Conservation (phyloP, 2,329 filamentous ascomycete species). For the Penicillium sp. region DNA sequence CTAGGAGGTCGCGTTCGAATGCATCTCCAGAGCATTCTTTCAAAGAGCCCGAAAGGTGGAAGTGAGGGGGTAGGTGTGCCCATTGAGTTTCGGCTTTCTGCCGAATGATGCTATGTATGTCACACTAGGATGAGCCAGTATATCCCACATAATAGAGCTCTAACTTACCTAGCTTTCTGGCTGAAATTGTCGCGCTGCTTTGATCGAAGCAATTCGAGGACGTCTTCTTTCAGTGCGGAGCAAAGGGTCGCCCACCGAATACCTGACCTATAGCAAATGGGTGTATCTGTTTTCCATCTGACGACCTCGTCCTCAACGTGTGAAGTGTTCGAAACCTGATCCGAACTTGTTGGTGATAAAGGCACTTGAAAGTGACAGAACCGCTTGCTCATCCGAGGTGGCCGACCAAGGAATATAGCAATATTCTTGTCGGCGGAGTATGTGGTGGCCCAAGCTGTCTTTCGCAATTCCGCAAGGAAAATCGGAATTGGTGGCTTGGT, state of each 20-base stretch:
- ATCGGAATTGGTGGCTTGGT: constrained; percentile 20
- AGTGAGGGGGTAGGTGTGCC: constrained; percentile 17
- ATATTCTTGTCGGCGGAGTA: constrained; percentile 44
- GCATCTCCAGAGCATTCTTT: constrained; percentile 16
- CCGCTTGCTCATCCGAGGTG: constrained; percentile 37
- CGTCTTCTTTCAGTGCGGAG: constrained; percentile 23
- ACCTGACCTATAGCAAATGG: constrained; percentile 18
- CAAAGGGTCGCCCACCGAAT: constrained; percentile 24
- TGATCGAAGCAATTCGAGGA: constrained; percentile 20
- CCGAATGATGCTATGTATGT: constrained; percentile 12
- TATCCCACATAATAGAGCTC: background rate
- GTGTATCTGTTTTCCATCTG: background rate
- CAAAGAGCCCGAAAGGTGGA: constrained; percentile 15
- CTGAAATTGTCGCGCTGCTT: constrained; percentile 16
- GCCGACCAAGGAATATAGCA: constrained; percentile 42
- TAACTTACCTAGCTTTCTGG: constrained; percentile 12
- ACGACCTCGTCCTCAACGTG: constrained; percentile 3
- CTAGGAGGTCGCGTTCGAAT: constrained; percentile 23
- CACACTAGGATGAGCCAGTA: constrained; percentile 1
- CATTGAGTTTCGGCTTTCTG: constrained; percentile 18
- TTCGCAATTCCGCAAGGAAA: constrained; percentile 35
- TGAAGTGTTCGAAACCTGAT: constrained; percentile 4
- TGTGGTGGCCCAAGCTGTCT: constrained; percentile 34
- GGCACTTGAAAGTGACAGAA: constrained; percentile 35
- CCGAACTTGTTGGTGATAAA: constrained; percentile 2